Evolutionary conservation across 371 early-diverging fungal genomes (phyloP).

Genomic region (Catenaria anguillulae): DNA sequence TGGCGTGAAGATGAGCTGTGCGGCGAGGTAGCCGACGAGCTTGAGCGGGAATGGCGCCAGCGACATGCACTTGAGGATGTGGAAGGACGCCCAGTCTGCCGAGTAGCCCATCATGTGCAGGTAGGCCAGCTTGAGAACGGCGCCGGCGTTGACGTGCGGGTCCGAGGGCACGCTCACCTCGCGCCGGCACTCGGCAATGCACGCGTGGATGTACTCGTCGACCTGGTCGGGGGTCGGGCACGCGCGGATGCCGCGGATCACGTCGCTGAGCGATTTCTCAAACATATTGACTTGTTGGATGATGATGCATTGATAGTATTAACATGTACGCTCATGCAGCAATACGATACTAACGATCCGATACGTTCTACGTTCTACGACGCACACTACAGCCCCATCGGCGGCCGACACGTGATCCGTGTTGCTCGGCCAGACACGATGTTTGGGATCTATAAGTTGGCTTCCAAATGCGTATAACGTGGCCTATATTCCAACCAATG

Average conservation of each 20-base stretch:
- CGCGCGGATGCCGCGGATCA: constrained; percentile 3
- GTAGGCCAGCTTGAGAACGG: constrained; percentile 76
- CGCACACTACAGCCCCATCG: no score
- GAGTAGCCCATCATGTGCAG: constrained; percentile 94
- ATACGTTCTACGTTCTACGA: no score
- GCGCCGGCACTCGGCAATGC: constrained; percentile 70
- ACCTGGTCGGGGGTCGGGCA: constrained; percentile 73
- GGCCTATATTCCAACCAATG: no score
- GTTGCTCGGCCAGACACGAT: no score
- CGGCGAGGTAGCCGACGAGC: constrained; percentile 82
- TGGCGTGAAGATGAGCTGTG: constrained; percentile 70
- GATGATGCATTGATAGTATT: no score
- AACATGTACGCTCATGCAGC: no score
- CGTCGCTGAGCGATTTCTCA: constrained; percentile 62
- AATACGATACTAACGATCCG: no score
- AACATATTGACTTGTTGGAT: constrained; percentile 51
- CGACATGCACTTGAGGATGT: constrained; percentile 94
- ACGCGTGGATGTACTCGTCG: constrained; percentile 62
- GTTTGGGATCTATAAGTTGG: no score
- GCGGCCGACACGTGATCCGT: no score
- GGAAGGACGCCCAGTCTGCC: constrained; percentile 91
- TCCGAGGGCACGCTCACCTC: constrained; percentile 69
- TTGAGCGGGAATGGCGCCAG: constrained; percentile 70
- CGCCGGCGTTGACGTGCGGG: constrained; percentile 63
- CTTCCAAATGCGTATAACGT: no score